These are phyloP conservation scores for Diddensiella transvaalensis DNA, from an alignment of 805 yeast genomes.

Conservation along the genomic window DNA sequence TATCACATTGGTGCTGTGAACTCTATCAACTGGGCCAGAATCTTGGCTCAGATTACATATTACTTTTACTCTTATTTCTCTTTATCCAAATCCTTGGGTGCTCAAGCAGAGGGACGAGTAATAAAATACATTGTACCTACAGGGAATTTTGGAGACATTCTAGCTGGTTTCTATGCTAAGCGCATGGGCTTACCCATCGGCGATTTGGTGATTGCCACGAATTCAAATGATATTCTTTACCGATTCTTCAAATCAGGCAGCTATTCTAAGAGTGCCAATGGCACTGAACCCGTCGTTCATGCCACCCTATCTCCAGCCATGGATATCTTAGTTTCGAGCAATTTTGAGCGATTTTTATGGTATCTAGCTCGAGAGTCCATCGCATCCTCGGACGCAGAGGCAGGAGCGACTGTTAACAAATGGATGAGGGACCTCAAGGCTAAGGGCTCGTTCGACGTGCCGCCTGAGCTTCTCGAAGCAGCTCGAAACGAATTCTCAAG, in stretches of 20 bases:
- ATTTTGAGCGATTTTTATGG: constrained; percentile 96
- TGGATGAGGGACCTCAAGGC: constrained; percentile 81
- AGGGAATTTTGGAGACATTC: constrained; percentile 97
- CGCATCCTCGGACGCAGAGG: constrained; percentile 54
- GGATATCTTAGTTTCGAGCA: constrained; percentile 94
- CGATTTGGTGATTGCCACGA: constrained; percentile 87
- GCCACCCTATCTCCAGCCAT: constrained; percentile 96
- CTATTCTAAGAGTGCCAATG: constrained; percentile 58
- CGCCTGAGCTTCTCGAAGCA: constrained; percentile 55
- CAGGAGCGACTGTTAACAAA: constrained; percentile 65
- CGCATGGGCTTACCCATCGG: constrained; percentile 93
- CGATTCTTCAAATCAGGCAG: constrained; percentile 85
- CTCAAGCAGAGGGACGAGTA: constrained; percentile 33
- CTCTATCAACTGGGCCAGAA: constrained; percentile 99
- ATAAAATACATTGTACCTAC: constrained; percentile 92
- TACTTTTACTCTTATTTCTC: constrained; percentile 91
- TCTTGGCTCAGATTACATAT: constrained; percentile 95
- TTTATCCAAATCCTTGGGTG: constrained; percentile 36
- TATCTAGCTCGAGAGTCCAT: constrained; percentile 75
- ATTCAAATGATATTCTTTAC: constrained; percentile 90
- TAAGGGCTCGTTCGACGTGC: constrained; percentile 72
- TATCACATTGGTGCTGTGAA: constrained; percentile 97
- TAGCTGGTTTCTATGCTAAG: constrained; percentile 93
- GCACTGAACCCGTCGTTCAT: constrained; percentile 59
- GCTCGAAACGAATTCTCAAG: constrained; percentile 73